Base-by-base conservation (phyloP, 2,329 filamentous ascomycete species). In the Ophiostoma sp. region DNA sequence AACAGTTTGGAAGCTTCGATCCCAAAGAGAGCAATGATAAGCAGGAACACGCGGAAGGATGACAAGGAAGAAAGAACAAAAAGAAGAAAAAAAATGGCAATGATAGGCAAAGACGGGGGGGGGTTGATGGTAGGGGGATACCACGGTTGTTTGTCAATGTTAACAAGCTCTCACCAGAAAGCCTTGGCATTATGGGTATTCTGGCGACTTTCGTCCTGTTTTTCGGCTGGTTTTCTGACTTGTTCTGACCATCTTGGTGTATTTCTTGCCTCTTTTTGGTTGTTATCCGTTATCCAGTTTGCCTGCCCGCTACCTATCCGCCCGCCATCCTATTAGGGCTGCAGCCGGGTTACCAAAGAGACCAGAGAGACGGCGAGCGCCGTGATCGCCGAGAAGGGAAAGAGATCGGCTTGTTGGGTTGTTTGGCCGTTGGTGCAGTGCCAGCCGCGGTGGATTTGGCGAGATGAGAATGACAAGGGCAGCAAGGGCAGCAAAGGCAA, bases 1-100 rank as follows among this genome's bases (percentile, higher is more conserved):
- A 8, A 12, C 22, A 52, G 63, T 22, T 64, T 66, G 63, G 39
- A 68, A 68, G 22, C 22, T 31, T 45, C 25, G 39, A 52, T 15
- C 17, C 61, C 66, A 36, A 69, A 69, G 28, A 55, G 17, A 69
- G 66, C 19, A 69, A 39, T 69, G 66, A 69, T 69, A 69, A 69
- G 66, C 66, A 69, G 66, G 64, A 36, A 52, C 45, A 48, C n/a
- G 42, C 64, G 64, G 64, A 33, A 25, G 22, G 11, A 50, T 68
- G 39, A 12, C 7, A 33, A 39, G 25, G 17, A 25, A 33, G 11
- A 25, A 55, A 22, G 17, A 8, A 25, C 22, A 42, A 42, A 45
- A 28, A 42, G n/a, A 64, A 28, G 9, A 45, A 45, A 22, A 22
- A 42, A 36, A 36, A 17, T 4, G 31, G 57, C 33, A 63, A 63